Evolutionary conservation across 768 basidiomycete genomes (phyloP).

Genomic region (Sarcomyxa edulis): DNA sequence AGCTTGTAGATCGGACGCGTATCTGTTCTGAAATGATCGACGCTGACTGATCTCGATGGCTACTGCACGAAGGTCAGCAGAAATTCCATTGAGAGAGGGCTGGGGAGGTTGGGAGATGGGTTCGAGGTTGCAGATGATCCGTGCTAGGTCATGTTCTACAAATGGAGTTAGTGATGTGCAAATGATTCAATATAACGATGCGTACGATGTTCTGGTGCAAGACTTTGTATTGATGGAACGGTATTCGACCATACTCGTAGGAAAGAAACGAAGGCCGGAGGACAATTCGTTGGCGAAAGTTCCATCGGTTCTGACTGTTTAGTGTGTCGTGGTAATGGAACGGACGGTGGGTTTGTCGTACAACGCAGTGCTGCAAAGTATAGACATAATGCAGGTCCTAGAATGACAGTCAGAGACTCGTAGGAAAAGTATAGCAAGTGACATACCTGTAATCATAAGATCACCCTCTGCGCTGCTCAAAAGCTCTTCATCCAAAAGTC

Average conservation of each 20-base stretch:
- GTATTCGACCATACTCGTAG: constrained; percentile 67
- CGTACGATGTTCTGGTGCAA: constrained; percentile 56
- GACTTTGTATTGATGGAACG: constrained; percentile 59
- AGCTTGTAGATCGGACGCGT: constrained; percentile 69
- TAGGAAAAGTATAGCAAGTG: neutral
- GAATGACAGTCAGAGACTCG: neutral
- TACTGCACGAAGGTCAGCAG: constrained; percentile 79
- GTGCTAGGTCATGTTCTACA: constrained; percentile 76
- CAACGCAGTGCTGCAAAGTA: constrained; percentile 81
- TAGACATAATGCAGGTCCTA: constrained; percentile 76
- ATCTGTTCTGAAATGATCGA: constrained; percentile 78
- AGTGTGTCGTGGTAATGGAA: constrained; percentile 61
- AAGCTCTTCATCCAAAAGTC: constrained; percentile 64
- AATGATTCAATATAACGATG: too few species aligned
- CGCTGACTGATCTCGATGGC: constrained; percentile 86
- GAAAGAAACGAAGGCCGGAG: constrained; percentile 60
- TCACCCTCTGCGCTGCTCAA: constrained; percentile 77
- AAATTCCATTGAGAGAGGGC: constrained; percentile 48
- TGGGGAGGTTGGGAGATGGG: constrained; percentile 37
- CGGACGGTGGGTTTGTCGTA: constrained; percentile 72
- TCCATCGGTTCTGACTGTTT: constrained; percentile 47
- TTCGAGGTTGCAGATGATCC: constrained; percentile 65
- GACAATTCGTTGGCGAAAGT: constrained; percentile 66
- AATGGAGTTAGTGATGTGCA: constrained; percentile 41
- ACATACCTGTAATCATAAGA: constrained; percentile 78